Conservation (phyloP, 163 green algal species). For the Chlamydomonas reinhardtii region DNA sequence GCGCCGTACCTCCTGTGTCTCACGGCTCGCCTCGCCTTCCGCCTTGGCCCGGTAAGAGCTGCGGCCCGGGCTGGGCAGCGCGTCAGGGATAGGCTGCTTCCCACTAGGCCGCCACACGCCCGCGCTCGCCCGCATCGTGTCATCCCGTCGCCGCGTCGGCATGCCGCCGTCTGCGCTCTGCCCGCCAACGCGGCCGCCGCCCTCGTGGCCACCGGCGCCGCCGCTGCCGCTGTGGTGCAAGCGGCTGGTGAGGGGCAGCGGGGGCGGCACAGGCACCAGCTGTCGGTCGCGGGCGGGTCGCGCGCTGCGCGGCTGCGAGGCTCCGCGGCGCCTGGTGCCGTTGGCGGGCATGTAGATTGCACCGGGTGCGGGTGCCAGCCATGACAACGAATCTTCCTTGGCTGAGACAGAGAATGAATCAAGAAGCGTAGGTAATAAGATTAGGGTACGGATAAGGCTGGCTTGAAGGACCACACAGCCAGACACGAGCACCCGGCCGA, state of each 20-base stretch:
- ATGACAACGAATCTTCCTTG: neutral
- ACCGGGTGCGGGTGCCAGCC: neutral
- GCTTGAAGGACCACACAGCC: too few species aligned
- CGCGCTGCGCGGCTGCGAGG: neutral
- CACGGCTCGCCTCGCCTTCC: neutral
- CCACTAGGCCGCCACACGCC: conserved; percentile 11
- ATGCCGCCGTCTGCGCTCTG: neutral
- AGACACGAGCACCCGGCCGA: too few species aligned
- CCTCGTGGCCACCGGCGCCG: neutral
- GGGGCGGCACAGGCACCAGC: neutral
- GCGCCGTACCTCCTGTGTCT: conserved; percentile 24
- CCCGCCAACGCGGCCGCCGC: too few species aligned
- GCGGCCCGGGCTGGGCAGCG: neutral
- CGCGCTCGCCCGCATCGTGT: neutral
- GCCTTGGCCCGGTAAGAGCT: neutral
- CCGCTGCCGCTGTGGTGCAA: neutral
- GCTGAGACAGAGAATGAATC: too few species aligned
- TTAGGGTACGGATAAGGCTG: too few species aligned
- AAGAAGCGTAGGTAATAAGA: too few species aligned
- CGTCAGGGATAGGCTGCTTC: conserved; percentile 25
- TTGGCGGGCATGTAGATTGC: conserved; percentile 10
- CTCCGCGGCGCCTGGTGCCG: neutral
- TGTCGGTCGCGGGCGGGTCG: neutral
- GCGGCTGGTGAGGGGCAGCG: neutral
- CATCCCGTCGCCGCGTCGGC: neutral